phyloP scores from a whole-genome alignment of 805 yeast species.

The Lachancea sp. region DNA sequence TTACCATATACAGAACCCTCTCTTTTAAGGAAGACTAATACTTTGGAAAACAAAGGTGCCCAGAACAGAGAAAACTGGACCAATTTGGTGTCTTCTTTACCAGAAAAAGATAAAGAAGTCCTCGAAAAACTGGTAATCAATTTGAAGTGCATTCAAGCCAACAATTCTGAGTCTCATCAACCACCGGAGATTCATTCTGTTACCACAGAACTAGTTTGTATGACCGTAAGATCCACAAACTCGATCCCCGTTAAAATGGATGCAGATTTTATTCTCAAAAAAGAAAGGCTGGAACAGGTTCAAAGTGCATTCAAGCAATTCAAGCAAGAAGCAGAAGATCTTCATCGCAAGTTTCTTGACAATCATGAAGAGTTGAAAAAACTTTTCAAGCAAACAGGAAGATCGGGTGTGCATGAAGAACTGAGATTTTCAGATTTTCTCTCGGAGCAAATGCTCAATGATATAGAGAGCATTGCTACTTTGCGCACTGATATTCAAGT shows the following conservation, averaged over 20 bases:
- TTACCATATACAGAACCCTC: conserved; percentile 36
- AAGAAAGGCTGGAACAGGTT: conserved; percentile 20
- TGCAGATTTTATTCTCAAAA: conserved; percentile 25
- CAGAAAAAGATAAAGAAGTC: conserved; percentile 26
- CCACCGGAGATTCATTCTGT: conserved; percentile 31
- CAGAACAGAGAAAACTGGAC: conserved; percentile 34
- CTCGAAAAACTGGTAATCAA: conserved; percentile 27
- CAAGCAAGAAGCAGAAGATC: conserved; percentile 10
- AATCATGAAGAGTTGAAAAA: conserved; percentile 20
- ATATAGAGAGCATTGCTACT: conserved; percentile 29
- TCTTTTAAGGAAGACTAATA: conserved; percentile 34
- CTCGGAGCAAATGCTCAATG: conserved; percentile 23
- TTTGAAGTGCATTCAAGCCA: conserved; percentile 31
- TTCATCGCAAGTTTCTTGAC: conserved; percentile 19
- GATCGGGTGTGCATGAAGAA: conserved; percentile 15
- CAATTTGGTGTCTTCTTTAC: conserved; percentile 22
- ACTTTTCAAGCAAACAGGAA: conserved; percentile 22
- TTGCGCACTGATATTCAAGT: conserved; percentile 17
- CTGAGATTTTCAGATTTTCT: conserved; percentile 28
- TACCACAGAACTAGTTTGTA: conserved; percentile 29
- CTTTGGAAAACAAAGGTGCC: conserved; percentile 28
- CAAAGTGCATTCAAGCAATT: conserved; percentile 20
- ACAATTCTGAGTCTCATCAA: conserved; percentile 22
- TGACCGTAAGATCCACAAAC: conserved; percentile 31
- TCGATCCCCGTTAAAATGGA: conserved; percentile 40